Evolutionary conservation across 2,329 filamentous ascomycete species (phyloP).

Genomic region (Golovinomyces cichoracearum): DNA sequence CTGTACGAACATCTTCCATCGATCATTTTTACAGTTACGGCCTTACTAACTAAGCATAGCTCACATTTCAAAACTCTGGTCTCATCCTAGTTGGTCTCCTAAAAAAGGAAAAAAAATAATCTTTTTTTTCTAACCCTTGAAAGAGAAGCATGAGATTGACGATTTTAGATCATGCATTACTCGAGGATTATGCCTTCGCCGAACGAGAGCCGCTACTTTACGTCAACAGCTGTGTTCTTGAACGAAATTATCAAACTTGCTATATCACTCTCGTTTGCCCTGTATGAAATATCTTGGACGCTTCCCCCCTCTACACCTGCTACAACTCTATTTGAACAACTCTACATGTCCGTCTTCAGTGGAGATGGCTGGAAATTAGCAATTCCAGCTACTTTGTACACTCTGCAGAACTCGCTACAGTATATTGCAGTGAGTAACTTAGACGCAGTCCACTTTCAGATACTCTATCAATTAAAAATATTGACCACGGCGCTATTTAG

Average conservation of each 20-base stretch:
- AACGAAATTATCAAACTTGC: constrained; percentile 79
- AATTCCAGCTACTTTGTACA: constrained; percentile 69
- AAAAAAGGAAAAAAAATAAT: neutral
- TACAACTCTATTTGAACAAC: constrained; percentile 52
- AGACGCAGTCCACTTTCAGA: constrained; percentile 77
- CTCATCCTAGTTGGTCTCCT: constrained; percentile 35
- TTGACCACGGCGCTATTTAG: constrained; percentile 74
- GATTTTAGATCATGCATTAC: constrained; percentile 60
- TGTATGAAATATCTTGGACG: constrained; percentile 62
- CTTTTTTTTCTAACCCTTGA: too few relatives aligned
- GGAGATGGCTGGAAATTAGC: constrained; percentile 88
- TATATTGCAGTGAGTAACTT: constrained; percentile 79
- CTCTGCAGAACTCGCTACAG: constrained; percentile 75
- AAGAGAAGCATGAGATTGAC: constrained; percentile 4
- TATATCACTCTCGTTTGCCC: constrained; percentile 60
- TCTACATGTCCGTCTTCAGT: constrained; percentile 59
- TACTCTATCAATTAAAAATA: constrained; percentile 85
- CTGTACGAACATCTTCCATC: constrained; percentile 20
- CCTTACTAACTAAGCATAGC: constrained; percentile 21
- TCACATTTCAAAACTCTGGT: constrained; percentile 57
- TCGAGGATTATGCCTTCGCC: constrained; percentile 74
- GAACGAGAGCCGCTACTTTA: constrained; percentile 67
- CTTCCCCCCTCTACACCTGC: constrained; percentile 56
- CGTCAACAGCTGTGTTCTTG: constrained; percentile 80
- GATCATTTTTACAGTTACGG: neutral